A percentile compares a stretch with the other conserved stretches of the same genome.
Conservation (phyloP, 306 rosid species). For the Fagus crenata region DNA sequence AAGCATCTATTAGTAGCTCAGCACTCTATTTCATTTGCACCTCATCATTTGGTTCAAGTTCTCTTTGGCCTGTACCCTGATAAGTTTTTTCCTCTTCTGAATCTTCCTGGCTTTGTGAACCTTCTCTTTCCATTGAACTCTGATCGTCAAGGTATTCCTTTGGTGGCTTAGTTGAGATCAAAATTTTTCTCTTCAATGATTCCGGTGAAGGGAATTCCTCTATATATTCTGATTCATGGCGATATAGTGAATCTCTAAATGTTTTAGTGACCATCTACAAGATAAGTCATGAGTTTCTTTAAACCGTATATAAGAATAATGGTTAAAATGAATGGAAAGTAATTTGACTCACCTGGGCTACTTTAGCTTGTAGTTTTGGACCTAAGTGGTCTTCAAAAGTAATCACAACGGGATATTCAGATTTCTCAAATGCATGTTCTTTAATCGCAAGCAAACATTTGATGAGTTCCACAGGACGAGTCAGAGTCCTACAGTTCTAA, state of each 20-base stretch:
- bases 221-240: slow-evolving; percentile 31
- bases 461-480: slow-evolving; percentile 63
- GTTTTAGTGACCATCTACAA: slow-evolving; percentile 57
- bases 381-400: slow-evolving; percentile 93
- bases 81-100: slow-evolving; percentile 25
- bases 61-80: not conserved
- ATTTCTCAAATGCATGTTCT: slow-evolving; percentile 60
- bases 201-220: slow-evolving; percentile 62
- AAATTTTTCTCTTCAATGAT: slow-evolving; percentile 47
- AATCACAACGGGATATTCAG: slow-evolving; percentile 71
- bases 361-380: slow-evolving; percentile 57
- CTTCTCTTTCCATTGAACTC: slow-evolving; percentile 12
- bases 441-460: slow-evolving; percentile 65
- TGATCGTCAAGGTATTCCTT: slow-evolving; percentile 39
- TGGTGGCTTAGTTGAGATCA: slow-evolving; percentile 97
- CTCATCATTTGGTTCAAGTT: slow-evolving; percentile 30
- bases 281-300: slow-evolving; percentile 6
- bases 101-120: not conserved
- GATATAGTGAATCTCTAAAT: slow-evolving; percentile 52
- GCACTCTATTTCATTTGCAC: slow-evolving; percentile 33
- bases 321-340: not conserved
- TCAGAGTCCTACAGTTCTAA: slow-evolving; percentile 56
- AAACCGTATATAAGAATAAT: not conserved
- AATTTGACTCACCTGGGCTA: slow-evolving; percentile 57
- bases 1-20: not conserved